Evolutionary conservation across 2,329 filamentous ascomycete genomes (phyloP).

Genomic region (Xylaria sp.): DNA sequence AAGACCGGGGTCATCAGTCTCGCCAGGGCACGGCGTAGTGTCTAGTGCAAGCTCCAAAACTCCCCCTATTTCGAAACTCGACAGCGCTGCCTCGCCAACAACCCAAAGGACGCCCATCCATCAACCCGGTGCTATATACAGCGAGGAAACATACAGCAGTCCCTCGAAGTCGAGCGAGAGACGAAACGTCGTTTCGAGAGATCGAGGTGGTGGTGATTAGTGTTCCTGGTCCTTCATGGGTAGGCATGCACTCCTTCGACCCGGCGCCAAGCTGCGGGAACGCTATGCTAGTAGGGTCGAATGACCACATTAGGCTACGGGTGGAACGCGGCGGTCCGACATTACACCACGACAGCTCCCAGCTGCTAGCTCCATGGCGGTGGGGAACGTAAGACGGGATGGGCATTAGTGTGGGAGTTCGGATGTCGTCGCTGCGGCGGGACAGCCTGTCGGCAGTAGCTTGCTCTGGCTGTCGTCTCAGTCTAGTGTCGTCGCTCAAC

Average conservation of each 20-base stretch:
- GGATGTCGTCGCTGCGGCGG: conserved; percentile 21
- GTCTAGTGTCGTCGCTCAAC: not conserved
- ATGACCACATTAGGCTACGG: conserved; percentile 24
- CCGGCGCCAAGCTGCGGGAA: conserved; percentile 28
- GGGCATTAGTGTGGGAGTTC: conserved; percentile 13
- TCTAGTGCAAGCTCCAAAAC: not conserved
- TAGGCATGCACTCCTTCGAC: conserved; percentile 11
- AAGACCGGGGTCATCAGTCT: conserved; percentile 28
- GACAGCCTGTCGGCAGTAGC: conserved; percentile 19
- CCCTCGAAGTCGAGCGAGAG: not conserved
- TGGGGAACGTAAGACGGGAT: conserved; percentile 29
- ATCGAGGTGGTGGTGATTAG: not conserved
- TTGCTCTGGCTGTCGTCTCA: conserved; percentile 14
- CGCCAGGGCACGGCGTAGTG: conserved; percentile 2
- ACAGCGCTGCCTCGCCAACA: not conserved
- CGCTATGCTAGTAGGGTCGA: conserved; percentile 23
- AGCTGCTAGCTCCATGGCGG: conserved; percentile 22
- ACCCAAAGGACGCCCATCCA: conserved; percentile 2
- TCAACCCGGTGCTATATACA: no score
- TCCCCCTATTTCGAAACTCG: conserved; percentile 1
- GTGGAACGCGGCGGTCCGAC: conserved; percentile 35
- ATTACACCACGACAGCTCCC: conserved; percentile 21
- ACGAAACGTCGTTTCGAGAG: not conserved
- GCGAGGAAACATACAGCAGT: no score
- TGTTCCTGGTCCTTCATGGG: not conserved